Percentiles rank a stretch among this genome's conserved stretches.
These are phyloP conservation scores for Hirsutella minnesotensis DNA, from an alignment of 2,329 filamentous ascomycete species.

Conservation along the genomic window DNA sequence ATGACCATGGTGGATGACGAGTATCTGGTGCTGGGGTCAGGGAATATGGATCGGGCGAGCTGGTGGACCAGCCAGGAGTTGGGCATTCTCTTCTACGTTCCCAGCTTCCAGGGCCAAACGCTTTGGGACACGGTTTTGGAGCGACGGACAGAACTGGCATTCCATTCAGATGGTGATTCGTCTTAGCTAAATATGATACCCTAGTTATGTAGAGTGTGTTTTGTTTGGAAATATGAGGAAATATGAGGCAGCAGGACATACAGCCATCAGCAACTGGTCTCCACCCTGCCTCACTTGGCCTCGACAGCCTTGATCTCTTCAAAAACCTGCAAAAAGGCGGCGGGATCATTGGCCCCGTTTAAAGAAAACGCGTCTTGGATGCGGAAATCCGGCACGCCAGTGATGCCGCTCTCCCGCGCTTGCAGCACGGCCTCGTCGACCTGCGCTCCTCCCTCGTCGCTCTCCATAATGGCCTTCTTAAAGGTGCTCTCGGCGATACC, in stretches of 20 bases:
- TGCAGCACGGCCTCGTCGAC: constrained; percentile 18
- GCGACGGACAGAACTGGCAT: constrained; percentile 22
- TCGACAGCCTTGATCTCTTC: constrained; percentile 35
- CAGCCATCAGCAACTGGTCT: too few species aligned
- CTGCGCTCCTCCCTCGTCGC: constrained; percentile 34
- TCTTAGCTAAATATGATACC: too few species aligned
- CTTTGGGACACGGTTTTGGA: constrained; percentile 27
- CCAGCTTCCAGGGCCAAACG: constrained; percentile 21
- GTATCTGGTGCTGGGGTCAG: constrained; percentile 61
- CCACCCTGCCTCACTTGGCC: background rate
- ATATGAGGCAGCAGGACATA: too few species aligned
- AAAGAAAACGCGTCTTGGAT: constrained; percentile 57
- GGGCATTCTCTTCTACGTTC: constrained; percentile 48
- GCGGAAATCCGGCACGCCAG: constrained; percentile 61
- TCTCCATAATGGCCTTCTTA: constrained; percentile 23
- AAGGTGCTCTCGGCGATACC: constrained; percentile 35
- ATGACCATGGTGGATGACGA: constrained; percentile 60
- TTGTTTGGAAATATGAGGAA: too few species aligned
- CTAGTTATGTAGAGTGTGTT: too few species aligned
- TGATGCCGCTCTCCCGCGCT: constrained; percentile 27
- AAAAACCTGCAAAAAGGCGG: constrained; percentile 54
- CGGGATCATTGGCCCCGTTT: constrained; percentile 56
- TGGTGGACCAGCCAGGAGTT: constrained; percentile 83
- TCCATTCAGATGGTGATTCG: constrained; percentile 10
- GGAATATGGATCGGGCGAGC: constrained; percentile 75